phyloP scores from a whole-genome alignment of 768 basidiomycete genomes.

The Russula olivacea region DNA sequence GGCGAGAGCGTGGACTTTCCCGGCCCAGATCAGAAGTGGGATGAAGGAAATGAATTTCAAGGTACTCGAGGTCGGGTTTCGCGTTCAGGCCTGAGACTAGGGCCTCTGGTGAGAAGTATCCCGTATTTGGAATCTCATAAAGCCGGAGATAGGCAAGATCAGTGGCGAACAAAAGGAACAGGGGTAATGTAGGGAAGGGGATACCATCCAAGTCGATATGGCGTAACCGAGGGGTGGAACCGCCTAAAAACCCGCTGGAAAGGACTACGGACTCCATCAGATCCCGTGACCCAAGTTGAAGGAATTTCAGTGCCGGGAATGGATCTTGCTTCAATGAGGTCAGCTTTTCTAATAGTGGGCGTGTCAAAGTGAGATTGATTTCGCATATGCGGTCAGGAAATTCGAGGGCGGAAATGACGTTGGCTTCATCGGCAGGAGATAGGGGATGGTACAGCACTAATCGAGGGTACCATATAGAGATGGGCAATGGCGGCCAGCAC shows the following conservation, averaged over 20 bases:
- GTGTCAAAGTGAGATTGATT: constrained; percentile 18
- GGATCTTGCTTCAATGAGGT: neutral
- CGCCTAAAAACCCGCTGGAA: constrained; percentile 8
- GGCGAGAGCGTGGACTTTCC: neutral
- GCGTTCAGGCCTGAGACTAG: constrained; percentile 6
- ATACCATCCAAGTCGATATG: constrained; percentile 4
- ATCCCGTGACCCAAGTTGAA: constrained; percentile 7
- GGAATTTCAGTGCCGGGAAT: constrained; percentile 1
- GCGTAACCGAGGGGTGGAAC: constrained; percentile 6
- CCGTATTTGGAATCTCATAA: constrained; percentile 5
- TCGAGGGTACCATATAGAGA: constrained; percentile 18
- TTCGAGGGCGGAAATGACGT: constrained; percentile 5
- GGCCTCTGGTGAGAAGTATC: constrained; percentile 9
- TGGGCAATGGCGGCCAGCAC: constrained; percentile 10
- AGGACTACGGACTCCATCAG: constrained; percentile 3
- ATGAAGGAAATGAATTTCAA: neutral
- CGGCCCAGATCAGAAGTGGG: neutral
- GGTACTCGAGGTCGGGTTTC: constrained; percentile 1
- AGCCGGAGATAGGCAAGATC: constrained; percentile 14
- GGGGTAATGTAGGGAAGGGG: constrained; percentile 11
- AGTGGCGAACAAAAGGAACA: constrained; percentile 3
- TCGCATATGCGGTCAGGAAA: constrained; percentile 12
- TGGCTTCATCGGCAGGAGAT: constrained; percentile 6
- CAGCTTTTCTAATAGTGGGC: constrained; percentile 3
- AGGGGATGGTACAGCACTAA: neutral